Evolutionary conservation across 2,329 filamentous ascomycete species (phyloP).

Genomic region (Colletotrichum tamarilloi): DNA sequence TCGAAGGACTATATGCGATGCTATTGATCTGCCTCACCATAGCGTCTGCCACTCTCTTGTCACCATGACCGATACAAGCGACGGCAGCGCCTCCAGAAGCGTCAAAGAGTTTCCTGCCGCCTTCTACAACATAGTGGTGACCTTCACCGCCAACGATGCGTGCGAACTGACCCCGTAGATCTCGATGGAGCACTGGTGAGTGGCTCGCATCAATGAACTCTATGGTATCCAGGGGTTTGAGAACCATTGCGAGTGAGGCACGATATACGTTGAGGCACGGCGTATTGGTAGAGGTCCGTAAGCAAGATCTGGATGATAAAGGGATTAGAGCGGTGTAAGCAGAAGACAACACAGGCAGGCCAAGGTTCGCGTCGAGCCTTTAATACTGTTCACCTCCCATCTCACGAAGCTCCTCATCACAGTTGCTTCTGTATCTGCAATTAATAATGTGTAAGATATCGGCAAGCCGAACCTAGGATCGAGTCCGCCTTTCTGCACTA

Average conservation of each 20-base stretch:
- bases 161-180: slow-evolving; percentile 23
- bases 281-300: not conserved
- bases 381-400: not conserved
- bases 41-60: slow-evolving; percentile 42
- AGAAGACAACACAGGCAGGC: not conserved
- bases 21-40: slow-evolving; percentile 42
- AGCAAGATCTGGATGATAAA: not conserved
- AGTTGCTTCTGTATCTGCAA: not conserved
- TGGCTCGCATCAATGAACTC: slow-evolving; percentile 8
- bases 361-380: not conserved
- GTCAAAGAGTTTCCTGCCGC: slow-evolving; percentile 48
- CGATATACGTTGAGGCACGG: not conserved
- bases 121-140: slow-evolving; percentile 46
- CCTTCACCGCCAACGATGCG: slow-evolving; percentile 45
- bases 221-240: slow-evolving; percentile 5
- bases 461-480: not conserved
- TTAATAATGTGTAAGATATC: not conserved
- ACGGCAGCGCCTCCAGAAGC: slow-evolving; percentile 50
- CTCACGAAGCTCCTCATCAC: not conserved
- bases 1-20: slow-evolving; percentile 50
- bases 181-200: slow-evolving; percentile 27
- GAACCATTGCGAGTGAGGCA: not conserved
- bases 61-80: slow-evolving; percentile 45
- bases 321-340: not conserved
- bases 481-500: not conserved